These are phyloP conservation scores for Antitrichia curtipendula DNA, from an alignment of 225 moss, liverwort and hornwort genomes.

Conservation along the genomic window DNA sequence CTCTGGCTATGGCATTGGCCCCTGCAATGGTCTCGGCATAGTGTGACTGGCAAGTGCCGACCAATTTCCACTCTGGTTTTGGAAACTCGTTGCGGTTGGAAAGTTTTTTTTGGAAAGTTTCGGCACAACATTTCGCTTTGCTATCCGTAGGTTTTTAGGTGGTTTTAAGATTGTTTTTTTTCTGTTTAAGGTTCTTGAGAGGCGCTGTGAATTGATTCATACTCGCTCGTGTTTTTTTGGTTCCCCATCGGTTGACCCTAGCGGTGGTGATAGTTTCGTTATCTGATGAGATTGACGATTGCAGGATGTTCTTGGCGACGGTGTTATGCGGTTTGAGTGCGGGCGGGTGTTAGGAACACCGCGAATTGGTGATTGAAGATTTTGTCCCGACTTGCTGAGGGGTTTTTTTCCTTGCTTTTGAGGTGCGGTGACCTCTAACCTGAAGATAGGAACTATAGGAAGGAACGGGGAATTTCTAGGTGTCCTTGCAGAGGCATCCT, in stretches of 20 bases:
- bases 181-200: not conserved
- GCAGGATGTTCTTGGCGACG: slow-evolving; percentile 5
- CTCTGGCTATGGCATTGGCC: slow-evolving; percentile 10
- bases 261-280: not conserved
- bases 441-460: not conserved
- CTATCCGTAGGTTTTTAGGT: not conserved
- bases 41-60: not conserved
- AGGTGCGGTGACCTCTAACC: not conserved
- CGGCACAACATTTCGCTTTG: not conserved
- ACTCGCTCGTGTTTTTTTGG: not conserved
- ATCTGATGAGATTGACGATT: slow-evolving; percentile 1
- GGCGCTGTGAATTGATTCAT: not conserved
- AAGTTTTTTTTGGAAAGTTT: not conserved
- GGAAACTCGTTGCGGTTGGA: not conserved
- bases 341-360: not conserved
- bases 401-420: not conserved
- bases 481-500: not conserved
- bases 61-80: not conserved
- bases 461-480: not conserved
- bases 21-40: not conserved
- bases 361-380: not conserved
- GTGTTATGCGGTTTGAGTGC: not conserved
- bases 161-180: not conserved
- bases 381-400: not conserved
- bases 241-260: not conserved